Base-by-base conservation (phyloP, 192 early-diverging fungal species). In the Backusella psychrophila region DNA sequence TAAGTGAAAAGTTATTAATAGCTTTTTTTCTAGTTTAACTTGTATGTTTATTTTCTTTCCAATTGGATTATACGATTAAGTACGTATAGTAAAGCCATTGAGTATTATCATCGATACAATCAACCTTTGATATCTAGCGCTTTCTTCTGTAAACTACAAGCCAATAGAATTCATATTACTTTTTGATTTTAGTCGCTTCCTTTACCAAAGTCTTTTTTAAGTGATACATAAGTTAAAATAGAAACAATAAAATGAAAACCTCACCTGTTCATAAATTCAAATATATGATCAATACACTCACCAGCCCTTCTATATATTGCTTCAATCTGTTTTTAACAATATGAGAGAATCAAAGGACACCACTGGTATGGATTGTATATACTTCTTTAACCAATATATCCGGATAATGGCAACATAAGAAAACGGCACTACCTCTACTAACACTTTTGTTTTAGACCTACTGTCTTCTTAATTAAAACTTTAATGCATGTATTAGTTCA, bases 31-130 rank as follows among this genome's bases (percentile, higher is more conserved):
- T 14, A 29, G 21, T 8, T 0, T 21, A 19, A 1, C 19, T 21
- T 53, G 63, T 3, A 3, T 75, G n/a, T 33, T 42, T 66, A 8
- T 17, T 36, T 5, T 66, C 17, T 15, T 76, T 98, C 98, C 87
- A 97, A 97, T 86, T 97, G 94, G 8, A 92, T 92, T 68, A 92
- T 91, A 3, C 94, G 83, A 9, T 97, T 72, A 33, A 98, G 87
- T 17, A 94, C 90, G 53, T 90, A 49, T 95, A 93, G 77, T 94
- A 98, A n/a, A 89, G 84, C 36, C 93, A 80, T 52, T 91, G 90
- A 77, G 80, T 88, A 63, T 86, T 86, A 14, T 85, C 85, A 23
- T 89, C 88, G 77, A 90, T 88, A 78, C 74, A 93, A 88, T 9
- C 75, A 82, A 7, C 90, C 79, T 1, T 95, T 96, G 65, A 84